Conservation (phyloP, 164 flowering plant species). For the Annona cherimola region DNA sequence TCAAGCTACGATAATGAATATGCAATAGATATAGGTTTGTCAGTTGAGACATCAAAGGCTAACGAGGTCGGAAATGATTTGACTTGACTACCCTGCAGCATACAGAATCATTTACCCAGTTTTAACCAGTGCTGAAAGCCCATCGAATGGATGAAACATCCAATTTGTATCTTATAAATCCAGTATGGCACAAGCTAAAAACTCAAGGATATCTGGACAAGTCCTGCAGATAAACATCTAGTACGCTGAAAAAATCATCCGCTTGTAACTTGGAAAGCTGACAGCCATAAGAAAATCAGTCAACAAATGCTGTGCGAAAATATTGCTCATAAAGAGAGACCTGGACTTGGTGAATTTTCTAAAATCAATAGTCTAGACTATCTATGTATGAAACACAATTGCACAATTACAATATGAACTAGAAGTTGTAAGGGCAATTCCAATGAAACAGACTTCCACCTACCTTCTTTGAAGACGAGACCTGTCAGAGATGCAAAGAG, state of each 20-base stretch:
- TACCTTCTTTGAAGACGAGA: slow-evolving; percentile 98
- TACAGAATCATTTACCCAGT: background rate
- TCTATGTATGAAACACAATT: background rate
- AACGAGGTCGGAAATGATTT: background rate
- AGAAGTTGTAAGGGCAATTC: background rate
- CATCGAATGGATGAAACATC: background rate
- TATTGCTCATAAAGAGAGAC: background rate
- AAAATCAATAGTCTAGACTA: background rate
- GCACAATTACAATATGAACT: background rate
- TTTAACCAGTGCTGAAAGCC: background rate
- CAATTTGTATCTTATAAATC: background rate
- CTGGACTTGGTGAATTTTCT: background rate
- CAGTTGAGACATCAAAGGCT: background rate
- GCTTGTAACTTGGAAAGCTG: background rate
- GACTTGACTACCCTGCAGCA: background rate
- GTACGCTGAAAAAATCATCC: too few relatives aligned
- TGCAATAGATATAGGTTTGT: background rate
- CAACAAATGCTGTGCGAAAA: background rate
- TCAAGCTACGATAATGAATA: background rate
- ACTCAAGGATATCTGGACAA: background rate
- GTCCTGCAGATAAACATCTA: background rate
- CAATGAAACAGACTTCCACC: background rate
- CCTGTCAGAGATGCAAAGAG: slow-evolving; percentile 92
- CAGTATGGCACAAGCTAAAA: too few relatives aligned
- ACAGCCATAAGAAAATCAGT: background rate